Evolutionary conservation across 768 basidiomycete genomes (phyloP).

Genomic region (Termitomyces sp.): DNA sequence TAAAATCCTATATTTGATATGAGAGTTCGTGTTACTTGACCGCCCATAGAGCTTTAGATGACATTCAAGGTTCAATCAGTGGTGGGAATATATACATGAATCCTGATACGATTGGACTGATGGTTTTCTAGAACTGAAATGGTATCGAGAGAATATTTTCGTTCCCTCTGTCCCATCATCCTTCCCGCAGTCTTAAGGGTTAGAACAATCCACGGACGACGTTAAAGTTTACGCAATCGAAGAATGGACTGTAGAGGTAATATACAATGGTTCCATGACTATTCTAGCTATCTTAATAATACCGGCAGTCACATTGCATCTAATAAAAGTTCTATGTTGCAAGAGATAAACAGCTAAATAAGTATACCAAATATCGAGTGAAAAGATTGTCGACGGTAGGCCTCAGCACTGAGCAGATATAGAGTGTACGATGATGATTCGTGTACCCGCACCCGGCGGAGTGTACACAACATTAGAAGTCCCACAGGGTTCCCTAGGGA

Average conservation of each 20-base stretch:
- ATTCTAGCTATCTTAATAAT: not conserved
- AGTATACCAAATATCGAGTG: not conserved
- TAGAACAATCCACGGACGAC: not conserved
- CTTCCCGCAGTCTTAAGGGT: not conserved
- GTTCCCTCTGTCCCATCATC: constrained; percentile 25
- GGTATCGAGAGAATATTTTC: constrained; percentile 79
- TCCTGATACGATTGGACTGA: not conserved
- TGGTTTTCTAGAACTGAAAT: constrained; percentile 58
- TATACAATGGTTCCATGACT: not conserved
- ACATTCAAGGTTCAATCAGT: constrained; percentile 73
- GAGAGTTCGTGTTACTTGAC: not conserved
- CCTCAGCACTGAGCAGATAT: not conserved
- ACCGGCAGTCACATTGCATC: not conserved
- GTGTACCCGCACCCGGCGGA: not conserved
- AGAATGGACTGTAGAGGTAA: too few relatives aligned
- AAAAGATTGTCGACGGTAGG: not conserved
- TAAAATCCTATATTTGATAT: constrained; percentile 23
- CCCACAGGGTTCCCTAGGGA: constrained; percentile 64
- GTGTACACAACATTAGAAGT: constrained; percentile 41
- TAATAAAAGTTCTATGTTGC: not conserved
- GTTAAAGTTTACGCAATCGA: not conserved
- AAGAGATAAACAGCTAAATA: not conserved
- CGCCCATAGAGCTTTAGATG: constrained; percentile 67
- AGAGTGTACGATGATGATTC: too few relatives aligned
- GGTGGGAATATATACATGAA: constrained; percentile 35